Conservation (phyloP, 2,329 filamentous ascomycete species). For the Apiospora malaysiana region DNA sequence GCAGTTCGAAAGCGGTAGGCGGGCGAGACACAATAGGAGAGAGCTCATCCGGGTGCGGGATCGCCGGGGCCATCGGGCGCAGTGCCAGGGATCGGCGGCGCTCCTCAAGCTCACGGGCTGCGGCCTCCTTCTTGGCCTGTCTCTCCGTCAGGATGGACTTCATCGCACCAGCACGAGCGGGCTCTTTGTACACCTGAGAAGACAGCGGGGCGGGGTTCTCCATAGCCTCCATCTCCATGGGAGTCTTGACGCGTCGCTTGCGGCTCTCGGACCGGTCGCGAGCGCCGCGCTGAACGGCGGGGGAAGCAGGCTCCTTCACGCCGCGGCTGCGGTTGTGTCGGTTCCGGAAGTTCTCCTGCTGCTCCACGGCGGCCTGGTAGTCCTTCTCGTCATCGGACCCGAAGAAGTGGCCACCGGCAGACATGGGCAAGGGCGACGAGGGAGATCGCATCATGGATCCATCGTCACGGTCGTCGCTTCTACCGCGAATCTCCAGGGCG, state of each 20-base stretch:
- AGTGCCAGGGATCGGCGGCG: conserved; percentile 83
- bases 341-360: conserved; percentile 61
- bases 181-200: conserved; percentile 29
- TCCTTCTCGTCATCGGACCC: conserved; percentile 72
- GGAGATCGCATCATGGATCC: conserved; percentile 72
- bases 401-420: conserved; percentile 60
- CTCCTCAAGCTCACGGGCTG: conserved; percentile 86
- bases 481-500: conserved; percentile 61
- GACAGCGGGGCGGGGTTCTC: conserved; percentile 36
- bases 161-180: conserved; percentile 59
- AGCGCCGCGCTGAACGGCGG: conserved; percentile 35
- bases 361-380: conserved; percentile 57
- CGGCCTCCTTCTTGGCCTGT: conserved; percentile 72
- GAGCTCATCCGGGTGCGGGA: conserved; percentile 73
- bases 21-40: conserved; percentile 43
- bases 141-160: conserved; percentile 64
- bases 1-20: conserved; percentile 48
- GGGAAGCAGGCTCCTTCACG: conserved; percentile 37
- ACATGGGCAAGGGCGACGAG: conserved; percentile 80
- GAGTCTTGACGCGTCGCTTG: conserved; percentile 40
- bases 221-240: conserved; percentile 31
- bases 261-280: conserved; percentile 49
- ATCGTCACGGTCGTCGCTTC: conserved; percentile 65
- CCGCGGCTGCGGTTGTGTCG: conserved; percentile 60
- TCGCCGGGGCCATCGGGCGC: conserved; percentile 78